A percentile compares a stretch with the other conserved stretches of the same genome.
These are phyloP conservation scores for Puccinia novopanici DNA, from an alignment of 1,284 basidiomycete genomes.

Conservation along the genomic window DNA sequence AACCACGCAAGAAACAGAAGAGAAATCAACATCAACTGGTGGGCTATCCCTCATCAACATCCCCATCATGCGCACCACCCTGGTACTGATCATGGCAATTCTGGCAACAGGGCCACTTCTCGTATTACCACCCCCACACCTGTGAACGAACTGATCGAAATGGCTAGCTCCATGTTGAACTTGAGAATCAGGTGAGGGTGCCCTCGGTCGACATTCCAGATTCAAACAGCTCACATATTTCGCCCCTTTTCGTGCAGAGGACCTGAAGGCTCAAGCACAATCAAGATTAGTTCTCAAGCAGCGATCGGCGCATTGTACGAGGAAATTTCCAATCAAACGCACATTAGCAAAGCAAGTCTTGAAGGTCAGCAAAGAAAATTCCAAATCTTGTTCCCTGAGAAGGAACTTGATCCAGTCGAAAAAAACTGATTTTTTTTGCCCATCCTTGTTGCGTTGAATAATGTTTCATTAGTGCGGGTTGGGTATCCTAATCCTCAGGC, in stretches of 20 bases:
- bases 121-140: too few species aligned
- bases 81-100: too few species aligned
- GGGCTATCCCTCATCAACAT: too few species aligned
- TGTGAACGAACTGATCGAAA: too few species aligned
- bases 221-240: background rate
- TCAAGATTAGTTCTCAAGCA: constrained; percentile 23
- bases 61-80: too few species aligned
- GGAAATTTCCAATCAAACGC: background rate
- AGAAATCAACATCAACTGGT: too few species aligned
- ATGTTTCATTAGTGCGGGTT: constrained; percentile 19
- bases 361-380: constrained; percentile 6
- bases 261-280: constrained; percentile 27
- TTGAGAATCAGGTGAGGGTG: too few species aligned
- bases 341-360: constrained; percentile 2
- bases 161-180: too few species aligned
- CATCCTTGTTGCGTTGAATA: too few species aligned
- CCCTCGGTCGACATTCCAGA: background rate
- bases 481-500: constrained; percentile 65
- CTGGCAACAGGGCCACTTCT: too few species aligned
- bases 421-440: background rate
- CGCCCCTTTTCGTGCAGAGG: background rate
- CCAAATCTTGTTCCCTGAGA: background rate
- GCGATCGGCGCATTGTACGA: constrained; percentile 19
- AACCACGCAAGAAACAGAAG: too few species aligned
- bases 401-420: background rate